Base-by-base conservation (phyloP, 176 grass and related monocot genomes). In the Alopecurus myosuroides region DNA sequence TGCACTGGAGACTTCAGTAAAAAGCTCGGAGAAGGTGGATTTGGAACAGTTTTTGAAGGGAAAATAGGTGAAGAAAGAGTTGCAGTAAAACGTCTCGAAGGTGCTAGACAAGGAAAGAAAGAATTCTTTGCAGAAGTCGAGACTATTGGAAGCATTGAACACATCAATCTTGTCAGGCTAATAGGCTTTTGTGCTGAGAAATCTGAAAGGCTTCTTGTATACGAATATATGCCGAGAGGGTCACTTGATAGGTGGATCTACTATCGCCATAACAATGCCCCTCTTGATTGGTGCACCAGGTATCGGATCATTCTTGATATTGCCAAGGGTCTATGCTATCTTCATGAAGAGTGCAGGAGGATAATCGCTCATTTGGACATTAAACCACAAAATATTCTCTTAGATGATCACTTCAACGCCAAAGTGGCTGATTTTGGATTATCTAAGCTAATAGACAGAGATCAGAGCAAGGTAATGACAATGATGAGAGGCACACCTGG, bases 11-110 rank as follows among this genome's bases (percentile, higher is more conserved):
- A 72, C 40, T 88, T 88, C 42, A 79, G 74, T 46, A 73, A 68
- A 78, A 88, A 84, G 33, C 81, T 88, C 3, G 81, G 81, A 50
- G 86, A 73, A 79, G 86, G 86, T 71, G 86, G 81, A 33, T 88
- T 88, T 48, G 81, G 81, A 29, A 79, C 65, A 3, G 65, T 84
- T 19, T 88, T 84, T 52, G 65, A 84, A 78, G 86, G 86, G 12
- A 62, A 65, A 70, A 19, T 88, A 39, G 87, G 67, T 58, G 87
- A 65, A 40, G 68, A 79, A 18, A 81, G 36, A 65, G 35, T 88
- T 15, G 66, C 87, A 18, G 87, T 88, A 41, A 86, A 86, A 63
- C 53, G 77, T 57, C 41, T 85, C 36, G 75, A 85, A 78, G 50
- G 74, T 23, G 73, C 83, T 56, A 71, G 66, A n/a, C 49, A 82